A percentile compares a stretch with the other conserved stretches of the same genome.
Evolutionary conservation across 306 rosid genomes (phyloP).

Genomic region (Corylus avellana): DNA sequence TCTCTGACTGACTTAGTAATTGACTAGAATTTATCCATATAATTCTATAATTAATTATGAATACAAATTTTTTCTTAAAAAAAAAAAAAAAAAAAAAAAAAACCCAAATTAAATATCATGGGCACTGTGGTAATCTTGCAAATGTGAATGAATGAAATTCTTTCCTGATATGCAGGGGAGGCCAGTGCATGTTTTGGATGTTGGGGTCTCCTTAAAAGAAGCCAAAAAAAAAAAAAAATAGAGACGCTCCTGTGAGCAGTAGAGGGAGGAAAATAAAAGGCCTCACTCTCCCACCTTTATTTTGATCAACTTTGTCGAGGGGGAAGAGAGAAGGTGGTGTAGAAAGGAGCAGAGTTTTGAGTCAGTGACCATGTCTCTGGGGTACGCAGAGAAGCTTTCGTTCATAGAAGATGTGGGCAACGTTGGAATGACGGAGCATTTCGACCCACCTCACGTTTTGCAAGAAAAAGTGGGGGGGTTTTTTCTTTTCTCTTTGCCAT

Average conservation of each 20-base stretch:
- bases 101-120: not conserved
- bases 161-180: not conserved
- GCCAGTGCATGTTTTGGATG: conserved; percentile 20
- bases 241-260: conserved; percentile 5
- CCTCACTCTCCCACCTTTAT: conserved; percentile 25
- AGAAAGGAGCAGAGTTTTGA: conserved; percentile 16
- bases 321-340: conserved; percentile 6
- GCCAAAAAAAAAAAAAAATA: conserved; percentile 10
- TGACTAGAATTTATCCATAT: no score
- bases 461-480: conserved; percentile 60
- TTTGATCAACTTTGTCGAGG: conserved; percentile 14
- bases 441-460: conserved; percentile 74
- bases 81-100: not conserved
- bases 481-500: conserved; percentile 10
- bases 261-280: conserved; percentile 22
- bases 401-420: conserved; percentile 93
- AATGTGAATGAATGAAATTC: not conserved
- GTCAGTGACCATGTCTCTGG: conserved; percentile 77
- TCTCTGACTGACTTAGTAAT: no score
- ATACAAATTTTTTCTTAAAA: no score
- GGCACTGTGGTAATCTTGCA: not conserved
- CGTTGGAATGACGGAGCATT: conserved; percentile 89
- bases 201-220: conserved; percentile 44
- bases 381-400: conserved; percentile 96
- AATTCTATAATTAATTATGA: no score